Base-by-base conservation (phyloP, 305 asterid genomes). In the Euphrasia arctica region DNA sequence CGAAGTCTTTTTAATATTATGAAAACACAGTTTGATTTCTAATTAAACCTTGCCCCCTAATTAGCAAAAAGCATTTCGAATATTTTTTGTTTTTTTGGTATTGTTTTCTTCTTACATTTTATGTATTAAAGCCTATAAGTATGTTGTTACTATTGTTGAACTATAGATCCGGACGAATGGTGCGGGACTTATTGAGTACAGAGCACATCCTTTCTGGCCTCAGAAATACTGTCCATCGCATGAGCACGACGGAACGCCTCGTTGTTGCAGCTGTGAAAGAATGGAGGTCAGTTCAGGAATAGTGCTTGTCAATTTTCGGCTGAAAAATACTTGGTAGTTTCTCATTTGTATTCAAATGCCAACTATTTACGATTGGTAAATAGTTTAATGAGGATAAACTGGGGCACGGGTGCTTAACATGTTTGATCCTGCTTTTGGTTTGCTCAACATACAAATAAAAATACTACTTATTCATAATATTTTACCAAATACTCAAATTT, bases 211-310 rank as follows among this genome's bases (percentile, higher is more conserved):
- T 68, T 89, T 89, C 84, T 92, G 98, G 98, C 82, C 70, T 64
- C 98, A 89, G 67, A 92, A 92, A 72, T 92, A 92, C 74, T 92
- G 97, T 72, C 98, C 98, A 11, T 68, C 85, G 31, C 98, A 92
- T 50, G 98, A 89, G 73, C 74, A 73, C 60, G 98, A 92, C 64
- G 91, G 95, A 59, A 92, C 98, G 27, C 95, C 96, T 55, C 88
- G 98, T 18, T 89, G 98, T 65, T 92, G 98, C 85, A 92, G 98
- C 81, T 92, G 98, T 22, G 97, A 92, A 72, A 81, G 93, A 79
- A 87, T 92, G 97, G 98, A 92, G 98, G 98, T 91, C 43, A 39
- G n/a, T 7, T 0, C 4, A 54, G 3, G 28, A 54, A 18, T 18
- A 54, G 8, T 6, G 14, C 25, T 47, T 3, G 52, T 12, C 8